A percentile compares a stretch with the other conserved stretches of the same genome.
phyloP scores from a whole-genome alignment of 1,284 basidiomycete species.

The Phellopilus nigrolimitatus region DNA sequence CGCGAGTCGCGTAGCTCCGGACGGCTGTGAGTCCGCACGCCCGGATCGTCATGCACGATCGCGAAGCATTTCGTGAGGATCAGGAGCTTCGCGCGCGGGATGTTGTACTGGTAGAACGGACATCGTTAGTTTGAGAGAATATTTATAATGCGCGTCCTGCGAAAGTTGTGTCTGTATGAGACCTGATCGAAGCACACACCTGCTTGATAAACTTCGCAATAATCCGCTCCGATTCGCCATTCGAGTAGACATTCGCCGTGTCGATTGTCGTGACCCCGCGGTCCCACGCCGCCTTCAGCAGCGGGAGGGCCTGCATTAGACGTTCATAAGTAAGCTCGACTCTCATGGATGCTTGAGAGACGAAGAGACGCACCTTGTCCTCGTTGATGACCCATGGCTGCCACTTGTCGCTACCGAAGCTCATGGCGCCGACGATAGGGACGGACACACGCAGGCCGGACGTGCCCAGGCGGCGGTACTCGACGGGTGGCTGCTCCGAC shows the following conservation, averaged over 20 bases:
- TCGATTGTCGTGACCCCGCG: constrained; percentile 42
- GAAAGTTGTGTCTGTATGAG: too few species aligned
- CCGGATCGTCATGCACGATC: constrained; percentile 21
- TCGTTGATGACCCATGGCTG: constrained; percentile 38
- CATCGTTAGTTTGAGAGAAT: too few species aligned
- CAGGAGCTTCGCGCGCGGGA: constrained; percentile 39
- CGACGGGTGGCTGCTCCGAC: constrained; percentile 15
- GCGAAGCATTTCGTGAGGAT: constrained; percentile 30
- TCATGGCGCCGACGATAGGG: constrained; percentile 46
- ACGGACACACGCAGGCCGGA: constrained; percentile 48
- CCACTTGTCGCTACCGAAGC: constrained; percentile 38
- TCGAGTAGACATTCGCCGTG: constrained; percentile 55
- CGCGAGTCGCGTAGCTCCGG: constrained; percentile 22
- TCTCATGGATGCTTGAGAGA: background rate
- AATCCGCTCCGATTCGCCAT: constrained; percentile 30
- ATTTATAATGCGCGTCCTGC: too few species aligned
- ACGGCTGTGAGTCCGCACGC: constrained; percentile 1
- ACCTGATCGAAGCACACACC: too few species aligned
- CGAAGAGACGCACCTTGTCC: constrained; percentile 30
- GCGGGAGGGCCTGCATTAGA: constrained; percentile 28
- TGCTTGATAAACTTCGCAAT: constrained; percentile 30
- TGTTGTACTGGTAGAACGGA: constrained; percentile 28
- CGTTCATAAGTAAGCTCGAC: too few species aligned
- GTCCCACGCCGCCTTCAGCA: constrained; percentile 46
- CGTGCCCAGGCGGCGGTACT: constrained; percentile 42